phyloP scores from a whole-genome alignment of 306 rosid genomes.

The Cucumis cinereus region DNA sequence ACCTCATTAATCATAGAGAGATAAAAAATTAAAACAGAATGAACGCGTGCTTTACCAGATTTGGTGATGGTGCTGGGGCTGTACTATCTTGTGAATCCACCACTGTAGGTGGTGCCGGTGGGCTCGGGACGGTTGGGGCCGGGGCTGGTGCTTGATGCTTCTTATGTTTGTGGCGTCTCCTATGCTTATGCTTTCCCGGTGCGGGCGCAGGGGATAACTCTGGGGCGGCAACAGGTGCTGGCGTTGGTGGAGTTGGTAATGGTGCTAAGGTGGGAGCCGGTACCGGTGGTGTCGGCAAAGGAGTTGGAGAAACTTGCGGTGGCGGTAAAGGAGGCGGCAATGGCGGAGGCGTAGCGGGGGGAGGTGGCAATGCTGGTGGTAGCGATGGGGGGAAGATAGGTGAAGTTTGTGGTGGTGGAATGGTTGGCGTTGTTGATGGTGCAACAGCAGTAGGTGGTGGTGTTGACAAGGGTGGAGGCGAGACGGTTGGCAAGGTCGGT shows the following conservation, averaged over 20 bases:
- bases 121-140: constrained; percentile 39
- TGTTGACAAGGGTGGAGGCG: constrained; percentile 34
- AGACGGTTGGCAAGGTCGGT: constrained; percentile 24
- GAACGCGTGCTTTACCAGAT: constrained; percentile 35
- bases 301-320: constrained; percentile 53
- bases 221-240: constrained; percentile 44
- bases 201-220: constrained; percentile 39
- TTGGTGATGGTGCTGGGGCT: constrained; percentile 84
- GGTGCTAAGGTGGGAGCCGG: constrained; percentile 52
- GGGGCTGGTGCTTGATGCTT: constrained; percentile 58
- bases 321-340: constrained; percentile 32
- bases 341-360: constrained; percentile 29
- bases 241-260: constrained; percentile 17
- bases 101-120: constrained; percentile 78
- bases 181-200: constrained; percentile 40
- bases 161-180: constrained; percentile 45
- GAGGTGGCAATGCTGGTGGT: constrained; percentile 23
- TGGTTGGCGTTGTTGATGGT: constrained; percentile 26
- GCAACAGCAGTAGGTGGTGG: constrained; percentile 34
- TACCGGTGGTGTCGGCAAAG: constrained; percentile 43
- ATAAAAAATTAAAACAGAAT: too few species aligned
- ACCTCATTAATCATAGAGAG: too few species aligned
- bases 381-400: constrained; percentile 11
- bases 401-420: constrained; percentile 23
- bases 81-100: constrained; percentile 31